A percentile compares a stretch with the other conserved stretches of the same genome.
Conservation (phyloP, 257 asterid species). For the Scutellaria minor region DNA sequence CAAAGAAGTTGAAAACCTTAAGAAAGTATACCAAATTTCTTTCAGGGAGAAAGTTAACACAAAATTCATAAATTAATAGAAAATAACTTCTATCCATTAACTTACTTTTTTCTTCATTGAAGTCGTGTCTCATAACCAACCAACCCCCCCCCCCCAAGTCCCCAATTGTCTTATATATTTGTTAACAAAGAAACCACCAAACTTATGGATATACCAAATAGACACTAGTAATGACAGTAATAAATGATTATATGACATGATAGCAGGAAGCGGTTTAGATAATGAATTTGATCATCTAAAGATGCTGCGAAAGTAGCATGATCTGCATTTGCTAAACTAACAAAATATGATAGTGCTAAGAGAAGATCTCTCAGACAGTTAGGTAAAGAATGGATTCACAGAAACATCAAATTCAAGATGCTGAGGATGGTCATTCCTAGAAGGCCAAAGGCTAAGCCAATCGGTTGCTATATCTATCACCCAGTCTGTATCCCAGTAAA, state of each 20-base stretch:
- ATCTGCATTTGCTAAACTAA: conserved; percentile 16
- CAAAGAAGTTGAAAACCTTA: conserved; percentile 20
- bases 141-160: background rate
- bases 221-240: conserved; percentile 19
- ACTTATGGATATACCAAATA: conserved; percentile 15
- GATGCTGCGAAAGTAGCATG: background rate
- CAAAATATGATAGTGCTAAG: conserved; percentile 15
- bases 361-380: conserved; percentile 22
- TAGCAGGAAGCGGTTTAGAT: background rate
- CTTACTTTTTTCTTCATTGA: background rate
- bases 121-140: conserved; percentile 10
- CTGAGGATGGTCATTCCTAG: conserved; percentile 10
- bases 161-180: background rate
- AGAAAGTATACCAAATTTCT: background rate
- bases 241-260: background rate
- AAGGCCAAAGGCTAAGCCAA: conserved; percentile 18
- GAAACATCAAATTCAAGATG: conserved; percentile 7
- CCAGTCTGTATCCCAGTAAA: background rate
- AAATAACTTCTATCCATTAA: background rate
- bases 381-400: conserved; percentile 24
- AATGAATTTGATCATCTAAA: background rate
- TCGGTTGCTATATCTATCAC: background rate
- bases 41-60: conserved; percentile 4
- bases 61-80: conserved; percentile 11
- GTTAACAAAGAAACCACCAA: background rate